phyloP scores from a whole-genome alignment of 176 grass and related monocot species.

The Musa troglodytarum region DNA sequence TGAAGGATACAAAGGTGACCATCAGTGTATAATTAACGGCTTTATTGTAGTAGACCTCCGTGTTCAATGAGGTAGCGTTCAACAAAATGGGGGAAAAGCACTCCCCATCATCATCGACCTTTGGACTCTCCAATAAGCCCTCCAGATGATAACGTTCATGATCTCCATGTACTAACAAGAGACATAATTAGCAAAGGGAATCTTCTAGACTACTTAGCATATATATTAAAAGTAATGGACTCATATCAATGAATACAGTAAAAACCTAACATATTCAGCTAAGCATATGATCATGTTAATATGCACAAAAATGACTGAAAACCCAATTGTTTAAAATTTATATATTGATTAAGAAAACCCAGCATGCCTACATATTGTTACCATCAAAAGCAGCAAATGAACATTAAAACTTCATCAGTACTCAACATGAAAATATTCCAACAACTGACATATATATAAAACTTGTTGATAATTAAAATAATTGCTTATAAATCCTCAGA shows the following conservation, averaged over 20 bases:
- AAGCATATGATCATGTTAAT: too few species aligned
- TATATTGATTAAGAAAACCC: neutral
- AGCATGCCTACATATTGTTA: neutral
- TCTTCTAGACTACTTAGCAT: neutral
- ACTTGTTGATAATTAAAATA: neutral
- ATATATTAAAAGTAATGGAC: neutral
- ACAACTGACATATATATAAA: neutral
- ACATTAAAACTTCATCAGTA: too few species aligned
- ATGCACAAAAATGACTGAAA: neutral
- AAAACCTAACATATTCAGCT: too few species aligned
- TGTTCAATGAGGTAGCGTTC: slow-evolving; percentile 91
- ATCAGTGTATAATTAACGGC: slow-evolving; percentile 98
- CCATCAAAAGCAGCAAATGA: neutral
- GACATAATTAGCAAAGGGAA: slow-evolving; percentile 14
- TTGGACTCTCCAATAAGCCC: slow-evolving; percentile 77
- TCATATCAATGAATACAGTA: too few species aligned
- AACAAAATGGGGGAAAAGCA: slow-evolving; percentile 81
- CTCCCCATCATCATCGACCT: slow-evolving; percentile 77
- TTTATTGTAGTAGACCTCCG: slow-evolving; percentile 98
- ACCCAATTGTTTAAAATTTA: neutral
- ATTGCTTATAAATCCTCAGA: neutral
- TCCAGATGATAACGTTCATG: slow-evolving; percentile 79
- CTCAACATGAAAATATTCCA: neutral
- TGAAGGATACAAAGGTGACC: slow-evolving; percentile 99
- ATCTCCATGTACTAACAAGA: slow-evolving; percentile 51